Evolutionary conservation across 2,329 filamentous ascomycete species (phyloP), one percentile per base, ranked within the genome.

Genomic region (Aspergillus versicolor): DNA sequence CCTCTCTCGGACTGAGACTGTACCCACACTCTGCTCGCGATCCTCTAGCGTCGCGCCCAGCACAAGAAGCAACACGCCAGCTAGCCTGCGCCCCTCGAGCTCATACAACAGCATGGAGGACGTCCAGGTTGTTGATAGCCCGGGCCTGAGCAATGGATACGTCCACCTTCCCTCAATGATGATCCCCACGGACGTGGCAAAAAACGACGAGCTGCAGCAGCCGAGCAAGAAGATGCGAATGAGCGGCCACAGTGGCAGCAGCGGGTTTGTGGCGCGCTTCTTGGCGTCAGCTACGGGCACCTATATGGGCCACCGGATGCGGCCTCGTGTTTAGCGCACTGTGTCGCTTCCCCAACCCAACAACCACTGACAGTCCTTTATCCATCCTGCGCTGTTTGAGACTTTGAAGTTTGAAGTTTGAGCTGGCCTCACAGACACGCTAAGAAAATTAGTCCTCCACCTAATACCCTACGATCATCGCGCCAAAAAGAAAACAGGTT

Each of bases 21-120:
- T 71, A 41, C 74, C 69, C 54, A 76, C 75, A 4, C 63, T 76
- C 30, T 73, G 71, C 64, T 79, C 77, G 30, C 72, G 75, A 30
- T 76, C 76, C 1, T 79, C 77, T 21, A 79, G 77, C 48, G 54
- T 75, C 12, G 73, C 76, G 6, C 73, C 76, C 17, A 78, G 75
- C 57, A 75, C 72, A 13, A 72, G 75, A 15, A 76, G 75, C 45
- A 62, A 48, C 38, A 79, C 77, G 2, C 77, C 77, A 0, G 72
- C 73, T 38, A 78, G 72, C 54, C 67, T 77, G 45, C 75, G 72
- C 62, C 73, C 73, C 3, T 70, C 74, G 4, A 69, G 69, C 59
- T 75, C 72, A 0, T 73, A 72, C 21, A 64, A 64, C n/a, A 66
- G 66, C 7, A 64, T 65, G 30, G 71, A 74, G 17, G 59, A 61